Evolutionary conservation across 2,329 filamentous ascomycete genomes (phyloP).

Genomic region (Cladosporium velox): DNA sequence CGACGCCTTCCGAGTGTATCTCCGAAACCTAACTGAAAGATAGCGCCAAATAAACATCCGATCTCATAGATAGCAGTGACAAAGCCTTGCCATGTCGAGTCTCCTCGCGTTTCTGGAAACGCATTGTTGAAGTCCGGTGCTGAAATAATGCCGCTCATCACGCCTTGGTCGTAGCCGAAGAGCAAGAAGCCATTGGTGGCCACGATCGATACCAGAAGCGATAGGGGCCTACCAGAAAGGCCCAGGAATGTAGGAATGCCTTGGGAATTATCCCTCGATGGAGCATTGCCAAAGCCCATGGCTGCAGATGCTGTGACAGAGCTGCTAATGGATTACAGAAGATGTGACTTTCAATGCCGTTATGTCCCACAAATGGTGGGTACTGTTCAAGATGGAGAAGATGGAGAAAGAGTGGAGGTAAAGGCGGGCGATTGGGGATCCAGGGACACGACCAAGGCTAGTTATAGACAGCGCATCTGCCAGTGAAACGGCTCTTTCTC

Average conservation of each 20-base stretch:
- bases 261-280: slow-evolving; percentile 27
- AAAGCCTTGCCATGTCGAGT: slow-evolving; percentile 45
- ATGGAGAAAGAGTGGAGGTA: slow-evolving; percentile 5
- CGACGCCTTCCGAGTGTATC: slow-evolving; percentile 7
- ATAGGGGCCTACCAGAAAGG: slow-evolving; percentile 59
- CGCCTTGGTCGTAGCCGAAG: slow-evolving; percentile 31
- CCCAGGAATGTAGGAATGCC: slow-evolving; percentile 56
- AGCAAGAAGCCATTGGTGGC: slow-evolving; percentile 50
- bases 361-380: neutral
- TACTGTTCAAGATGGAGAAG: neutral
- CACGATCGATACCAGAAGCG: slow-evolving; percentile 60
- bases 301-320: neutral
- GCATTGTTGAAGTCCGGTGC: slow-evolving; percentile 60
- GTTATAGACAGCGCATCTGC: slow-evolving; percentile 3
- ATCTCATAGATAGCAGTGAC: slow-evolving; percentile 34
- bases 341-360: neutral
- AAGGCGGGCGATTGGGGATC: neutral
- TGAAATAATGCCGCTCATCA: slow-evolving; percentile 59
- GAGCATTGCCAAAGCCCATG: slow-evolving; percentile 15
- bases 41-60: slow-evolving; percentile 17
- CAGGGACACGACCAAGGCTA: neutral
- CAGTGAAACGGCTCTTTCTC: neutral
- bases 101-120: slow-evolving; percentile 46
- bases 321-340: neutral
- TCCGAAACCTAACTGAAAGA: slow-evolving; percentile 14